These are phyloP conservation scores for Sporothrix brasiliensis DNA, from an alignment of 2,329 filamentous ascomycete species.

Conservation along the genomic window DNA sequence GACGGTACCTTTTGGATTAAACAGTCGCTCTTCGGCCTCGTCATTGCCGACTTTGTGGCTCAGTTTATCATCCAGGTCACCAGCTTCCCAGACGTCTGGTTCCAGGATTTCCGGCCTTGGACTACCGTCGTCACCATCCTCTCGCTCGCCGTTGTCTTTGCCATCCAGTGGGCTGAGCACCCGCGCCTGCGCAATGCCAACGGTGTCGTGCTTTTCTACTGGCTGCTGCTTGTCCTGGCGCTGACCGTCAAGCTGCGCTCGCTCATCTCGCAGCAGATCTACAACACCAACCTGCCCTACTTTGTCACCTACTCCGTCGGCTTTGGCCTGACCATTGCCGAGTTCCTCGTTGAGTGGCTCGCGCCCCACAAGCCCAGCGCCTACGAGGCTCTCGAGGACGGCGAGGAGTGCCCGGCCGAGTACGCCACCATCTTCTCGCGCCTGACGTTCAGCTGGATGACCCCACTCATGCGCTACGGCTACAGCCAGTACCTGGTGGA, in stretches of 20 bases:
- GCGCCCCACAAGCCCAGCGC: constrained; percentile 70
- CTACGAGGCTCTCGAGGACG: constrained; percentile 61
- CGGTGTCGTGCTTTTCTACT: constrained; percentile 87
- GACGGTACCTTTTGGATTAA: constrained; percentile 94
- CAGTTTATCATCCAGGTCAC: constrained; percentile 78
- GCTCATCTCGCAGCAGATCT: constrained; percentile 75
- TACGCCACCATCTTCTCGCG: constrained; percentile 93
- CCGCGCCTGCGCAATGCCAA: constrained; percentile 81
- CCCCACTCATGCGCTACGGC: constrained; percentile 91
- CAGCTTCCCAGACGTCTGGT: constrained; percentile 70
- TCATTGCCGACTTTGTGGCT: constrained; percentile 68
- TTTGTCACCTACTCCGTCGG: constrained; percentile 76
- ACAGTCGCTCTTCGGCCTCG: constrained; percentile 70
- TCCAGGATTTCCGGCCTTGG: constrained; percentile 83
- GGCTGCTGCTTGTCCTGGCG: constrained; percentile 80
- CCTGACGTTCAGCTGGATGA: constrained; percentile 98
- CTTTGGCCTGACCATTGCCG: constrained; percentile 67
- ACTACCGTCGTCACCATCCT: constrained; percentile 71
- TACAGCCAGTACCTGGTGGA: constrained; percentile 92
- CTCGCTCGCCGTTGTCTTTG: constrained; percentile 73
- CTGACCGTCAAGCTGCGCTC: constrained; percentile 84
- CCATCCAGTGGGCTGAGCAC: constrained; percentile 85
- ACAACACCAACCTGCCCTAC: constrained; percentile 67
- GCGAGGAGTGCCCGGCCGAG: constrained; percentile 73
- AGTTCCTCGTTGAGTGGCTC: constrained; percentile 82